Conservation (phyloP, 176 grass and related monocot species). For the Bonia amplexicaulis region DNA sequence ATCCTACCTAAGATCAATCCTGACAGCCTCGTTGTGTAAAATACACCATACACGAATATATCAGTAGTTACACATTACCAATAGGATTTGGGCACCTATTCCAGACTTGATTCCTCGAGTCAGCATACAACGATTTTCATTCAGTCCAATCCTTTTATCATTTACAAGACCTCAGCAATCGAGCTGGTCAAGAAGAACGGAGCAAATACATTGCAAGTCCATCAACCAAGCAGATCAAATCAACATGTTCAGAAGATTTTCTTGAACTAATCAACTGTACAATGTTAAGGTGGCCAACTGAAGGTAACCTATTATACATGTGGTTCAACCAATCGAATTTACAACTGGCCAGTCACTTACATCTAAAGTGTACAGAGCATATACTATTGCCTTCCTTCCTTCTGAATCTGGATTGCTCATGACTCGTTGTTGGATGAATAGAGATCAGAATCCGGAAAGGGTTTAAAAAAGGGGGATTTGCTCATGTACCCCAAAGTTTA, state of each 20-base stretch:
- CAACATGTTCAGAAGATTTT: slow-evolving; percentile 17
- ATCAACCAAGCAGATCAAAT: slow-evolving; percentile 20
- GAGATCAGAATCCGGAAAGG: slow-evolving; percentile 29
- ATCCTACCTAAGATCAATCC: background rate
- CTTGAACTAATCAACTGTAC: slow-evolving; percentile 30
- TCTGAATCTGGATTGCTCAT: slow-evolving; percentile 37
- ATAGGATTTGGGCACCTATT: background rate
- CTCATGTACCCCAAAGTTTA: no score
- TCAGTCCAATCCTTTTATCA: background rate
- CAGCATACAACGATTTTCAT: background rate
- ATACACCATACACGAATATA: background rate
- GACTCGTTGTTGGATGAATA: slow-evolving; percentile 31
- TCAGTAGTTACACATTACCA: background rate
- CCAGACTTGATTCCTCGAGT: background rate
- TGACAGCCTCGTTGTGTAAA: background rate
- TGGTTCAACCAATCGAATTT: slow-evolving; percentile 10
- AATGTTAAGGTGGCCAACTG: slow-evolving; percentile 9
- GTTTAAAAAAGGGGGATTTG: slow-evolving; percentile 36
- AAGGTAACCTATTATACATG: slow-evolving; percentile 34
- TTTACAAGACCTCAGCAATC: background rate
- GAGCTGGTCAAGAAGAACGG: slow-evolving; percentile 34
- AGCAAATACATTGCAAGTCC: background rate
- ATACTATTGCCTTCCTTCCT: slow-evolving; percentile 32
- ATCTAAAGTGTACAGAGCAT: slow-evolving; percentile 24
- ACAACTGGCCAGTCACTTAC: slow-evolving; percentile 11